These are phyloP conservation scores for Fusarium sp. DNA, from an alignment of 2,329 filamentous ascomycete species.

Conservation along the genomic window DNA sequence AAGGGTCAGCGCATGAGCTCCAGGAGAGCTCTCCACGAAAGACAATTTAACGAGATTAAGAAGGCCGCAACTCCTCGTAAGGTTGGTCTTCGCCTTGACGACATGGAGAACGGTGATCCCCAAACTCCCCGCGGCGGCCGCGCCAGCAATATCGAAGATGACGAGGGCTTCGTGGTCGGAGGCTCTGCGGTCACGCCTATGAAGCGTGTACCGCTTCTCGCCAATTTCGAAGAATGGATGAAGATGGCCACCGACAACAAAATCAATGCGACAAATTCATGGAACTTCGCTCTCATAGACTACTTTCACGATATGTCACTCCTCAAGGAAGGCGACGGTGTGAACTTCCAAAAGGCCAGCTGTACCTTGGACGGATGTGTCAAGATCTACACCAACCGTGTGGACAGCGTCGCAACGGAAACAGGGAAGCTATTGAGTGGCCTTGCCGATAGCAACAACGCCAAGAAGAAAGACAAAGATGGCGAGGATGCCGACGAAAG, in stretches of 20 bases:
- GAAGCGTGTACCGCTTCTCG: conserved; percentile 94
- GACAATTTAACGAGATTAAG: conserved; percentile 91
- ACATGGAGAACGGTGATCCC: conserved; percentile 68
- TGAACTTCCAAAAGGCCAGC: conserved; percentile 98
- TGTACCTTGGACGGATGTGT: conserved; percentile 98
- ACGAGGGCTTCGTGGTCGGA: conserved; percentile 72
- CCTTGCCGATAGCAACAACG: conserved; percentile 85
- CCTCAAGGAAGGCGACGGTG: conserved; percentile 92
- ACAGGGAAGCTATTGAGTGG: conserved; percentile 95
- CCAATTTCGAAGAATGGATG: conserved; percentile 99
- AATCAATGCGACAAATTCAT: conserved; percentile 97
- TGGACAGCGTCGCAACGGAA: conserved; percentile 97
- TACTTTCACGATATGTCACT: conserved; percentile 99
- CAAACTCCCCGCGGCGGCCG: conserved; percentile 59
- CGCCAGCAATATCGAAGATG: conserved; percentile 55
- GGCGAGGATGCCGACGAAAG: conserved; percentile 75
- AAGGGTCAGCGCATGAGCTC: conserved; percentile 89
- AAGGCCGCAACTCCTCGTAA: conserved; percentile 75
- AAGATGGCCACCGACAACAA: conserved; percentile 99
- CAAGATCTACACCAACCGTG: conserved; percentile 98
- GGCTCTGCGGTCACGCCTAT: conserved; percentile 88
- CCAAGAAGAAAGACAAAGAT: conserved; percentile 75
- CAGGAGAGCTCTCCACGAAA: conserved; percentile 87
- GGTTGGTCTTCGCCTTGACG: conserved; percentile 67
- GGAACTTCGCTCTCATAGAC: conserved; percentile 99